Conservation (phyloP, 768 basidiomycete genomes). For the Leucocoprinus birnbaumii region DNA sequence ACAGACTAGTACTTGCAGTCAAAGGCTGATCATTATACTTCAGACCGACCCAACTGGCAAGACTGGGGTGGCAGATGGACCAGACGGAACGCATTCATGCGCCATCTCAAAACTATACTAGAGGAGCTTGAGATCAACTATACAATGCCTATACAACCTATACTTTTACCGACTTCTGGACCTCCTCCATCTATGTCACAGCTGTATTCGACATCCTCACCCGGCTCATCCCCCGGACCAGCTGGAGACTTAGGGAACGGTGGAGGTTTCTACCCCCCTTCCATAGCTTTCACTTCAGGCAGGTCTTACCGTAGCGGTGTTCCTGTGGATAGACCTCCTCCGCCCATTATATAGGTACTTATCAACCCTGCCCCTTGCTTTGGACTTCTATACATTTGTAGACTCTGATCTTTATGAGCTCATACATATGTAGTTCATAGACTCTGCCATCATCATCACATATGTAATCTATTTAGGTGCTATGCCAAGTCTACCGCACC, state of each 20-base stretch:
- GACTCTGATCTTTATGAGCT: not conserved
- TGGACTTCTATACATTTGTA: too few species aligned
- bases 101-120: constrained; percentile 62
- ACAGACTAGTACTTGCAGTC: not conserved
- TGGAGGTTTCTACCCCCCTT: constrained; percentile 22
- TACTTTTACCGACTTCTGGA: constrained; percentile 44
- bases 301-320: constrained; percentile 18
- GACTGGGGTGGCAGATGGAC: constrained; percentile 83
- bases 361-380: too few species aligned
- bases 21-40: not conserved
- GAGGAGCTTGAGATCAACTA: constrained; percentile 77
- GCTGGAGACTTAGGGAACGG: constrained; percentile 20
- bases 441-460: too few species aligned
- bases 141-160: constrained; percentile 69
- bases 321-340: constrained; percentile 4
- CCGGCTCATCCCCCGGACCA: not conserved
- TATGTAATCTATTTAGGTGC: too few species aligned
- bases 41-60: constrained; percentile 82
- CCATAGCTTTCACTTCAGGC: constrained; percentile 19
- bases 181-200: constrained; percentile 11
- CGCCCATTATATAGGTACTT: not conserved
- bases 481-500: too few species aligned
- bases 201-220: constrained; percentile 15
- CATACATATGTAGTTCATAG: not conserved
- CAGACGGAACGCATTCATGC: constrained; percentile 75